phyloP scores from a whole-genome alignment of 345 rosid genomes.

The Excoecaria cochinchinensis region DNA sequence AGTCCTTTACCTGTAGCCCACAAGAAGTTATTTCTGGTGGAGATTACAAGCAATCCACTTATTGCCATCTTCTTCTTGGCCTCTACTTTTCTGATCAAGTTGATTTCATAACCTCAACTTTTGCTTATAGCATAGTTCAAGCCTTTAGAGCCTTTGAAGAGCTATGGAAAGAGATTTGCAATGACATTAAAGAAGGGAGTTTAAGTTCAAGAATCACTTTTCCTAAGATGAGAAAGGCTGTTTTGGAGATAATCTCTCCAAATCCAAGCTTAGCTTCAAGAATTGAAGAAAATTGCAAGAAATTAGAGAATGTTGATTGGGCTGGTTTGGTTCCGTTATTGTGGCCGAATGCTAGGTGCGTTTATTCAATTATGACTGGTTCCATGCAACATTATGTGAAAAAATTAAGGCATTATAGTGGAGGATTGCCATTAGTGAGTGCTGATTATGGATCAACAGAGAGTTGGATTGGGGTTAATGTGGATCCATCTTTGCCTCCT shows the following conservation, averaged over 20 bases:
- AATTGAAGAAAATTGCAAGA: conserved; percentile 49
- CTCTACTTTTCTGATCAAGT: conserved; percentile 55
- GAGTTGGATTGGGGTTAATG: conserved; percentile 94
- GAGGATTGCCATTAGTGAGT: conserved; percentile 68
- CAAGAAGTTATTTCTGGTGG: conserved; percentile 71
- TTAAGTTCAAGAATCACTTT: conserved; percentile 55
- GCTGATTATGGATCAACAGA: conserved; percentile 95
- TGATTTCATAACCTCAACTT: conserved; percentile 81
- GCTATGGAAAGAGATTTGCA: conserved; percentile 64
- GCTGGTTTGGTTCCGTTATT: conserved; percentile 52
- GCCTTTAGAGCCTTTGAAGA: conserved; percentile 75
- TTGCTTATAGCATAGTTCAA: conserved; percentile 79
- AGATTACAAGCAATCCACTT: conserved; percentile 76
- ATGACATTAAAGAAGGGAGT: conserved; percentile 55
- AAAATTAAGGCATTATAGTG: conserved; percentile 70
- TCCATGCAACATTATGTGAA: conserved; percentile 77
- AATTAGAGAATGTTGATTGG: conserved; percentile 53
- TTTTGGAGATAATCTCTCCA: conserved; percentile 50
- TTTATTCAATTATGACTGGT: conserved; percentile 94
- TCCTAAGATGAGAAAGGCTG: conserved; percentile 56
- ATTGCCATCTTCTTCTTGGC: conserved; percentile 90
- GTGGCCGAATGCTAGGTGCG: conserved; percentile 88
- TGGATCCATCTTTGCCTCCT: conserved; percentile 68
- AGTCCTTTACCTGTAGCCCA: conserved; percentile 83
- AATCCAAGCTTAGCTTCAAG: conserved; percentile 52